Evolutionary conservation across 1,284 basidiomycete genomes (phyloP).

Genomic region (Trichosporon sp.): DNA sequence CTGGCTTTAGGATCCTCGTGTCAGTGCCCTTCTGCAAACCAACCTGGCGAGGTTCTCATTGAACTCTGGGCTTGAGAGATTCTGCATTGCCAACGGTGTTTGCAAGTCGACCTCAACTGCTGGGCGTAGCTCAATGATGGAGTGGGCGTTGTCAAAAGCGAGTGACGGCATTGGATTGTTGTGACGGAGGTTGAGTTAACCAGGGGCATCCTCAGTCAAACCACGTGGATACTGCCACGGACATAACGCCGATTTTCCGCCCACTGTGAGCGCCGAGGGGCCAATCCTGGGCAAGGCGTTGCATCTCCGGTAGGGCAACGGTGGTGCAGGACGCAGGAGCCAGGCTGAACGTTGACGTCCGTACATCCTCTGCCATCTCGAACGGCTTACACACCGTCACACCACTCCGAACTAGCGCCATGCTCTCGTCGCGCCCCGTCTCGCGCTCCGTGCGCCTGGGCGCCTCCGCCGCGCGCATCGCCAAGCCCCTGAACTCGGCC

Average conservation of each 20-base stretch:
- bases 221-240: not conserved
- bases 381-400: not conserved
- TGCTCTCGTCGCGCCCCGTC: slow-evolving; percentile 18
- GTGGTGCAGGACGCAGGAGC: slow-evolving; percentile 11
- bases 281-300: slow-evolving; percentile 8
- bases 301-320: not conserved
- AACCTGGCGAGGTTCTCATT: no score
- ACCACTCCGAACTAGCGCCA: slow-evolving; percentile 1
- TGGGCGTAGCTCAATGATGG: not conserved
- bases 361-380: slow-evolving; percentile 5
- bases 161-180: not conserved
- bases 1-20: no score
- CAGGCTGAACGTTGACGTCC: not conserved
- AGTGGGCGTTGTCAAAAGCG: not conserved
- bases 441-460: slow-evolving; percentile 18
- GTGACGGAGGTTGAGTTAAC: not conserved
- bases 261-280: slow-evolving; percentile 2
- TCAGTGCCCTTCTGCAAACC: no score
- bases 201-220: not conserved
- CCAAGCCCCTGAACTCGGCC: slow-evolving; percentile 10
- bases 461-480: slow-evolving; percentile 12
- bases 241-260: slow-evolving; percentile 2
- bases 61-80: not conserved
- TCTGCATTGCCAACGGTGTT: not conserved
- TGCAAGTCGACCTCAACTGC: not conserved